These are phyloP conservation scores for Candida gorgasii DNA, from an alignment of 805 yeast species.

Conservation along the genomic window DNA sequence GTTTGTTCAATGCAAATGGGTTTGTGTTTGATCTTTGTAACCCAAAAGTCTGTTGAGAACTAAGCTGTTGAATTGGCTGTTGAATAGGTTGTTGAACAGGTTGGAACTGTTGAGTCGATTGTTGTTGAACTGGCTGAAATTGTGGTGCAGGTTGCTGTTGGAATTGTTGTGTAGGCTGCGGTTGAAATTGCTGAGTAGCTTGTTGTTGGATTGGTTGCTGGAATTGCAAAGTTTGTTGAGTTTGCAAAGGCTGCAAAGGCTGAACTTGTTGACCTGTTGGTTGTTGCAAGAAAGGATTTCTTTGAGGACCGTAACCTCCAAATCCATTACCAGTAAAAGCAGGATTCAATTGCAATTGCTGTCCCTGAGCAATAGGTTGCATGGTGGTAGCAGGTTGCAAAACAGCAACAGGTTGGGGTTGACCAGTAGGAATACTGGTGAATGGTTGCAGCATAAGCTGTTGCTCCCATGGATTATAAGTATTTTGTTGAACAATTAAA, in stretches of 20 bases:
- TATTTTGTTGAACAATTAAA: conserved; percentile 37
- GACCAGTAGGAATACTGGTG: too few relatives aligned
- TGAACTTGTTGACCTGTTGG: background rate
- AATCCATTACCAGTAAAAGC: conserved; percentile 56
- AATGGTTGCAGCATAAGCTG: conserved; percentile 13
- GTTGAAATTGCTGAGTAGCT: conserved; percentile 17
- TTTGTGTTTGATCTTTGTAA: conserved; percentile 34
- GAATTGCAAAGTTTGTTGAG: conserved; percentile 4
- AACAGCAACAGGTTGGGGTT: too few relatives aligned
- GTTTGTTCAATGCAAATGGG: conserved; percentile 29
- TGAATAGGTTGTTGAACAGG: conserved; percentile 14
- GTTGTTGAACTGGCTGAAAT: conserved; percentile 15
- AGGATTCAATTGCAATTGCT: conserved; percentile 8
- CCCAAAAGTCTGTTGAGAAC: conserved; percentile 12
- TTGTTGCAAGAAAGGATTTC: conserved; percentile 22
- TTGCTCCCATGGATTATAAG: conserved; percentile 44
- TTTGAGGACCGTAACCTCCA: conserved; percentile 49
- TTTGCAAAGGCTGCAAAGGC: conserved; percentile 12
- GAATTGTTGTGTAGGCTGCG: conserved; percentile 1
- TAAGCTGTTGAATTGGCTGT: conserved; percentile 7
- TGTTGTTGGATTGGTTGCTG: conserved; percentile 18
- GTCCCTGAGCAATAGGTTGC: conserved; percentile 15
- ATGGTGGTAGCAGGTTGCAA: background rate
- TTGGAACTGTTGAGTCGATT: conserved; percentile 1
- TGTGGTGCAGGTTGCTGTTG: conserved; percentile 19